phyloP scores from a whole-genome alignment of 2,329 filamentous ascomycete genomes.

The Fusarium mundagurra region DNA sequence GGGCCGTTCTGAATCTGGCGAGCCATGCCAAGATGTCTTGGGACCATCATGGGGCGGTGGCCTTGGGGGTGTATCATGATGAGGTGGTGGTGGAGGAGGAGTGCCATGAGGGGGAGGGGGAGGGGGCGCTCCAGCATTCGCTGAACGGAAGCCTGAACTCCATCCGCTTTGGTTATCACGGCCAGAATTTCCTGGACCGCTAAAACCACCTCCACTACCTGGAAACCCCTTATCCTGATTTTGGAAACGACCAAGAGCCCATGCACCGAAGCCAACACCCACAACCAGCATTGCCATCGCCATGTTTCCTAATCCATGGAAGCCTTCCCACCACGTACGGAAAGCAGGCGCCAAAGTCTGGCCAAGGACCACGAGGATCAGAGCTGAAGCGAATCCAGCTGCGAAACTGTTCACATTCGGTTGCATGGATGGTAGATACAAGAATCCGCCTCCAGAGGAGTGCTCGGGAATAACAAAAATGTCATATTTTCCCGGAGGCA shows the following conservation, averaged over 20 bases:
- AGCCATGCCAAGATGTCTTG: constrained; percentile 52
- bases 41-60: constrained; percentile 47
- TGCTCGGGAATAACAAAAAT: constrained; percentile 97
- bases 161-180: constrained; percentile 44
- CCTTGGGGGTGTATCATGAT: constrained; percentile 39
- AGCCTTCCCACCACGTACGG: constrained; percentile 75
- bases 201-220: constrained; percentile 29
- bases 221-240: constrained; percentile 40
- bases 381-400: constrained; percentile 82
- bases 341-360: constrained; percentile 78
- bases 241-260: constrained; percentile 64
- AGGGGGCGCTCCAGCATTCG: constrained; percentile 48
- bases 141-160: constrained; percentile 45
- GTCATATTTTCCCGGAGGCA: constrained; percentile 93
- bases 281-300: constrained; percentile 78
- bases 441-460: constrained; percentile 86
- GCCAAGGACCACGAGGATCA: constrained; percentile 78
- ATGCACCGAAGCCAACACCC: constrained; percentile 79
- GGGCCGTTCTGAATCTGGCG: constrained; percentile 37
- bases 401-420: constrained; percentile 91
- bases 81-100: constrained; percentile 52
- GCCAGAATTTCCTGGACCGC: constrained; percentile 35
- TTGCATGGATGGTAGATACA: constrained; percentile 91
- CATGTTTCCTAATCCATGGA: constrained; percentile 76
- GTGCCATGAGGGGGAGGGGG: constrained; percentile 45